Conservation (phyloP, 108 stramenopile genomes). For the Cylindrotheca fusiformis region DNA sequence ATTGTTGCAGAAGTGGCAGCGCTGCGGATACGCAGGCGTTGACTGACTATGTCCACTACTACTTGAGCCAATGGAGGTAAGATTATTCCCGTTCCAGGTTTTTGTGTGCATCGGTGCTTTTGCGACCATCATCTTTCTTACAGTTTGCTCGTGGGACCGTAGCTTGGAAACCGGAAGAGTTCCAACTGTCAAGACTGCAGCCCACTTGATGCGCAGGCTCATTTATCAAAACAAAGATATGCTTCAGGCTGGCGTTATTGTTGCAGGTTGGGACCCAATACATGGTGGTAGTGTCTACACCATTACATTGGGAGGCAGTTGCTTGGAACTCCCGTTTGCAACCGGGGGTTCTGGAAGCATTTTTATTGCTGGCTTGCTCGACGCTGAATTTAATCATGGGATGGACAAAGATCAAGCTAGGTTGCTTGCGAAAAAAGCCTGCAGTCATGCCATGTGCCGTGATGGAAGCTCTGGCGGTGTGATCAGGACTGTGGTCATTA, state of each 20-base stretch:
- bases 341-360: constrained; percentile 91
- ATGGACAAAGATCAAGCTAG: constrained; percentile 92
- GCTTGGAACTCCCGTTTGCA: constrained; percentile 91
- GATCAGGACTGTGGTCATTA: constrained; percentile 87
- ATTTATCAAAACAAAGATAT: constrained; percentile 97
- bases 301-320: constrained; percentile 92
- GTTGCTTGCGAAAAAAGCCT: constrained; percentile 79
- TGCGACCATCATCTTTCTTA: neutral
- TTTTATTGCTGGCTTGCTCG: constrained; percentile 91
- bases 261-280: constrained; percentile 96
- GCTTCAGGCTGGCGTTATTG: constrained; percentile 94
- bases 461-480: constrained; percentile 97
- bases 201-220: constrained; percentile 79
- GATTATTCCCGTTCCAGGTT: constrained; percentile 1
- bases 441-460: constrained; percentile 96
- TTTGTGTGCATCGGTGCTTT: constrained; percentile 2
- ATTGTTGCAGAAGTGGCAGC: constrained; percentile 90
- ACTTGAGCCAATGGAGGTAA: constrained; percentile 78
- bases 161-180: constrained; percentile 86
- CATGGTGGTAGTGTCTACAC: constrained; percentile 85
- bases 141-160: neutral
- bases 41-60: constrained; percentile 89
- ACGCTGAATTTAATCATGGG: constrained; percentile 70
- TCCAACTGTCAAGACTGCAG: constrained; percentile 90
- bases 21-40: constrained; percentile 98